Evolutionary conservation across 768 basidiomycete genomes (phyloP).

Genomic region (Neoboletus brunneissimus): DNA sequence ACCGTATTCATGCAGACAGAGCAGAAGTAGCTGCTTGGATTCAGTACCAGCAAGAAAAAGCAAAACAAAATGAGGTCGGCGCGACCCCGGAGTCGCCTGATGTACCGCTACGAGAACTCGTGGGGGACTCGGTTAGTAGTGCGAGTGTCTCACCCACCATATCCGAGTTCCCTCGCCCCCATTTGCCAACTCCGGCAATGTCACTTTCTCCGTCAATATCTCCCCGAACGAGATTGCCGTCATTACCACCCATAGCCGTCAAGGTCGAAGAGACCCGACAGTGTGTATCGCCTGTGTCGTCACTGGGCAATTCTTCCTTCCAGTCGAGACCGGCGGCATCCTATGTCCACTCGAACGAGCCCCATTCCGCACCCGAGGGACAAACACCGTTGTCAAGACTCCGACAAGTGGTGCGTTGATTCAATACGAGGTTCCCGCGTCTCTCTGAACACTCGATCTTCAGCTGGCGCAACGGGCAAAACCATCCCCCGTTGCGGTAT

Average conservation of each 20-base stretch:
- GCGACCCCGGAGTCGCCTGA: conserved; percentile 15
- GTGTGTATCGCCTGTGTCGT: not conserved
- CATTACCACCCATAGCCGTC: conserved; percentile 32
- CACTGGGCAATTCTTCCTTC: not conserved
- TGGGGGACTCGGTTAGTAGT: not conserved
- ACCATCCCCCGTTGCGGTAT: not conserved
- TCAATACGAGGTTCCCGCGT: not conserved
- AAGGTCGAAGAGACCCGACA: conserved; percentile 23
- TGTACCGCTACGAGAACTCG: not conserved
- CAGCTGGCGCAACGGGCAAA: not conserved
- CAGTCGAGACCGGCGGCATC: not conserved
- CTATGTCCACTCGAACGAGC: not conserved
- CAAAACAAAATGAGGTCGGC: not conserved
- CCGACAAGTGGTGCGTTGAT: conserved; percentile 6
- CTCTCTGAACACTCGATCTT: not conserved
- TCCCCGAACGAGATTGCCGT: conserved; percentile 15
- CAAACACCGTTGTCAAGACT: conserved; percentile 3
- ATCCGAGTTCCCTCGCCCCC: conserved; percentile 13
- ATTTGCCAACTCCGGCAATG: conserved; percentile 30
- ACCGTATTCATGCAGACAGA: conserved; percentile 16
- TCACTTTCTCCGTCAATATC: conserved; percentile 21
- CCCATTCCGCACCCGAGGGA: not conserved
- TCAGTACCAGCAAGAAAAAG: conserved; percentile 29
- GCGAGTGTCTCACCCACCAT: conserved; percentile 18
- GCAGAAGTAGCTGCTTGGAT: conserved; percentile 26